Evolutionary conservation across 306 rosid genomes (phyloP).

Genomic region (Boehmeria nivea): DNA sequence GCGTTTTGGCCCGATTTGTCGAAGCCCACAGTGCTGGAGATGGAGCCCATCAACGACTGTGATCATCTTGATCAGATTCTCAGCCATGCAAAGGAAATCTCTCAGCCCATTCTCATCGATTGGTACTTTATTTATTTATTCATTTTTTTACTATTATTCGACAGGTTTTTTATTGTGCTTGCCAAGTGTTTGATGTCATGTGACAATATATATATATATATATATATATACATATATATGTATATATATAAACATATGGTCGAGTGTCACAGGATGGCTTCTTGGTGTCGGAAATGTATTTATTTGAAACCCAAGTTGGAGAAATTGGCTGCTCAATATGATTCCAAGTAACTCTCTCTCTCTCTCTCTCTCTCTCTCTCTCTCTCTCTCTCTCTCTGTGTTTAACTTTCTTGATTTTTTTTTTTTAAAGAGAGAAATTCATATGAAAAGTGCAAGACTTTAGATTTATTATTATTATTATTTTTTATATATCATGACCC

Average conservation of each 20-base stretch:
- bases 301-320: slow-evolving; percentile 93
- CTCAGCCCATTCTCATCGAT: slow-evolving; percentile 68
- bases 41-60: slow-evolving; percentile 56
- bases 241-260: too few species aligned
- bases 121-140: slow-evolving; percentile 59
- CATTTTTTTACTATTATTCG: too few species aligned
- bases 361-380: too few species aligned
- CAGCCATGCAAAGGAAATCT: slow-evolving; percentile 36
- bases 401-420: too few species aligned
- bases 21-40: slow-evolving; percentile 38
- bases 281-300: slow-evolving; percentile 94
- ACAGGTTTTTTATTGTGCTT: background rate
- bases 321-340: slow-evolving; percentile 74
- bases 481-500: too few species aligned
- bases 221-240: too few species aligned
- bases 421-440: too few species aligned
- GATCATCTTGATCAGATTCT: slow-evolving; percentile 76
- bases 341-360: slow-evolving; percentile 44
- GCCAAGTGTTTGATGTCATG: background rate
- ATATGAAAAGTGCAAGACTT: too few species aligned
- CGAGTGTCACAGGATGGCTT: slow-evolving; percentile 63
- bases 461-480: too few species aligned
- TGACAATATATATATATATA: too few species aligned
- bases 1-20: slow-evolving; percentile 66
- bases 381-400: too few species aligned